phyloP scores from a whole-genome alignment of 176 grass and related monocot genomes.

The Lolium perenne region DNA sequence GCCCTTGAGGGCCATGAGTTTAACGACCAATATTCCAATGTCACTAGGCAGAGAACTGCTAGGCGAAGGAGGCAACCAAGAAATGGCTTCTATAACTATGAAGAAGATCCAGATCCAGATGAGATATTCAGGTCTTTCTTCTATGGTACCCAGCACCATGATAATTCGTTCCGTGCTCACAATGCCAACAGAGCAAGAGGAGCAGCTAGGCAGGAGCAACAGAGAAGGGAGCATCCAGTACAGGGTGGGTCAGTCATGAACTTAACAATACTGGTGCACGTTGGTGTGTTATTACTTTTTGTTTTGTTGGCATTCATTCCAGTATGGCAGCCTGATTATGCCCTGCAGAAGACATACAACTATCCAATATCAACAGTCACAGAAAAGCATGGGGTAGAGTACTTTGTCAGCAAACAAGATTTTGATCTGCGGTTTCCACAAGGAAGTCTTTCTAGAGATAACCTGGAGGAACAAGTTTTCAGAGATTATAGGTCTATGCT shows the following conservation, averaged over 20 bases:
- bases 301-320: constrained; percentile 63
- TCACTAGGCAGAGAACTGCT: constrained; percentile 46
- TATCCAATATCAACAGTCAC: constrained; percentile 71
- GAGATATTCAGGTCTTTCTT: constrained; percentile 91
- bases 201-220: constrained; percentile 48
- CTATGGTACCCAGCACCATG: constrained; percentile 56
- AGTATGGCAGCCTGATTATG: constrained; percentile 61
- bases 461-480: constrained; percentile 73
- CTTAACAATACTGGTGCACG: constrained; percentile 56
- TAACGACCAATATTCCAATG: constrained; percentile 62
- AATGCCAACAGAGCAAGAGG: constrained; percentile 57
- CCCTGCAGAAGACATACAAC: constrained; percentile 64
- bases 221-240: constrained; percentile 52
- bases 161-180: constrained; percentile 51
- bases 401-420: constrained; percentile 76
- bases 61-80: constrained; percentile 57
- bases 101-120: constrained; percentile 76
- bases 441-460: constrained; percentile 65
- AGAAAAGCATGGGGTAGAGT: constrained; percentile 72
- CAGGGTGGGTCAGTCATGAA: constrained; percentile 44
- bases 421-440: constrained; percentile 80
- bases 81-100: constrained; percentile 65
- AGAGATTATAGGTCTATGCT: constrained; percentile 70
- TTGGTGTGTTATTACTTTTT: constrained; percentile 62
- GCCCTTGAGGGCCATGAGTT: constrained; percentile 64